phyloP scores from a whole-genome alignment of 139 green algal species.

The Marvania coccoides region DNA sequence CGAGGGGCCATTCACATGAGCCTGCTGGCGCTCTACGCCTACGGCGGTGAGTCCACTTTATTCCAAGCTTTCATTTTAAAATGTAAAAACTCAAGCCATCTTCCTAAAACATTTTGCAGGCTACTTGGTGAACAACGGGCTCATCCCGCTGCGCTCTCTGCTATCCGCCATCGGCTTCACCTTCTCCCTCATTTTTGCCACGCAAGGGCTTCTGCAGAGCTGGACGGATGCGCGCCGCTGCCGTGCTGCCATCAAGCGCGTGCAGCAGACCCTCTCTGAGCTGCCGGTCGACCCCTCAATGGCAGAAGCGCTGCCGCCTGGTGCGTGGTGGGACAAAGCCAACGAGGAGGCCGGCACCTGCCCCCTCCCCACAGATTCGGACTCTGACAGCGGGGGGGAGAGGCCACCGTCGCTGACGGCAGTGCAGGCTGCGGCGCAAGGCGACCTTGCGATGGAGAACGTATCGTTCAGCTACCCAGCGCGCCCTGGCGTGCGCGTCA shows the following conservation, averaged over 20 bases:
- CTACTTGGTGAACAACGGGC: constrained; percentile 53
- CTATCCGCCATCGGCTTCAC: constrained; percentile 85
- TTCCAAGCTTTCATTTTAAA: not conserved
- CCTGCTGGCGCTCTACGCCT: constrained; percentile 71
- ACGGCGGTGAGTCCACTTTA: constrained; percentile 37
- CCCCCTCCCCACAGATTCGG: not conserved
- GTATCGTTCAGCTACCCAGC: constrained; percentile 72
- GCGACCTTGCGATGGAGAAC: constrained; percentile 51
- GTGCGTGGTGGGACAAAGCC: constrained; percentile 62
- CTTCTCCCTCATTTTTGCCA: constrained; percentile 81
- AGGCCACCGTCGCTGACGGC: constrained; percentile 16
- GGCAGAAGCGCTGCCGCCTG: constrained; percentile 66
- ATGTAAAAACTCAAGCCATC: not conserved
- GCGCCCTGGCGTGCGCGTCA: constrained; percentile 45
- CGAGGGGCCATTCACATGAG: constrained; percentile 63
- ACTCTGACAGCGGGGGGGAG: not conserved
- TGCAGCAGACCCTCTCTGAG: constrained; percentile 43
- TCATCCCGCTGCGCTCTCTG: constrained; percentile 70
- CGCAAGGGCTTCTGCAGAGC: constrained; percentile 66
- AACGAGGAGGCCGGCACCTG: constrained; percentile 16
- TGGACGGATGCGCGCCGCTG: constrained; percentile 59
- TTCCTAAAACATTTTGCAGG: constrained; percentile 4
- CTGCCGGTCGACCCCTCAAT: constrained; percentile 63
- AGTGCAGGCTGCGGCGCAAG: constrained; percentile 26
- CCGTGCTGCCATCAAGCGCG: constrained; percentile 41